Base-by-base conservation (phyloP, 345 rosid species). In the Erysimum cheiranthoides region DNA sequence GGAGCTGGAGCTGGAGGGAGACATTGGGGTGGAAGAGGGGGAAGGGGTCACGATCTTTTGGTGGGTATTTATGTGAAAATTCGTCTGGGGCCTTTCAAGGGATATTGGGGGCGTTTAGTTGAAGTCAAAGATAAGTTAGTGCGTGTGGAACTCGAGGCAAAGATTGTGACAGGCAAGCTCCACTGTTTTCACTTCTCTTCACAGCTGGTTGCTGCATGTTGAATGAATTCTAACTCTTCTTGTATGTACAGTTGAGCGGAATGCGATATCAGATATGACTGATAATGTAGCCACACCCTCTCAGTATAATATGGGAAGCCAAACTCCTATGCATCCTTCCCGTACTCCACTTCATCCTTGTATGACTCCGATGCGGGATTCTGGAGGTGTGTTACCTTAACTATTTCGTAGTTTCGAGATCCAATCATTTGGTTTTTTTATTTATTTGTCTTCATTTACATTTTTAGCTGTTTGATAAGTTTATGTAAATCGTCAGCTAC, bases 351-450 rank as follows among this genome's bases (percentile, higher is more conserved):
- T 91, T 70, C 98, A 85, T 84, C 90, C 92, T 10, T 89, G 79
- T 71, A 93, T 84, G 92, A 93, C 96, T 40, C 96, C 97, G 8
- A 88, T 89, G 92, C 85, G 97, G 81, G 97, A 89, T 71, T 69
- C 85, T 73, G 88, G 84, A 82, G 92, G 97, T 91, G 51, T 30
- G 32, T 60, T 61, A 61, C 66, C 62, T 35, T 25, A 57, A 4
- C 17, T 47, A 8, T 51, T 66, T 51, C 11, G 25, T 8, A 35
- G 21, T 14, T 66, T 50, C 43, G 46, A 34, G 21, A 16, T 47
- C 56, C 7, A 25, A 5, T 28, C 31, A 17, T 51, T 36, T 34
- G 18, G 25, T 21, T 21, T 4, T 6, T 32, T 30, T 8, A 1
- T 14, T 16, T 43, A 5, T 6, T 5, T 8, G 9, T n/a, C 35